phyloP scores from a whole-genome alignment of 192 early-diverging fungal genomes.

The Coemansia sp. region DNA sequence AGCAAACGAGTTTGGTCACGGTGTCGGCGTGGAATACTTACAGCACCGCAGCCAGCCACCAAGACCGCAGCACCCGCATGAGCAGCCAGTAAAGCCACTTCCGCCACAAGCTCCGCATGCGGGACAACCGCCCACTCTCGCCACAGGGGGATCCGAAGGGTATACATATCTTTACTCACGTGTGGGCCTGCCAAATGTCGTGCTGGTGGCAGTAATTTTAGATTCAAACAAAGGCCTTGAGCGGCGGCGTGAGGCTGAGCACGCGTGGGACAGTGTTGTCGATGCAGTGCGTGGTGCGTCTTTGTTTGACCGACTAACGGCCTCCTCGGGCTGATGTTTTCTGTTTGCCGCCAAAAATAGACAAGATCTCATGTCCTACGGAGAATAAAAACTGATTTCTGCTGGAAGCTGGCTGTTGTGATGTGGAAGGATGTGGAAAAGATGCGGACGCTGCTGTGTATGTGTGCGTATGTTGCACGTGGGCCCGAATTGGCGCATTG shows the following conservation, averaged over 20 bases:
- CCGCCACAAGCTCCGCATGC: slow-evolving; percentile 2
- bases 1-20: slow-evolving; percentile 12
- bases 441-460: background rate
- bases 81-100: slow-evolving; percentile 10
- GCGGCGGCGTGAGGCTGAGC: slow-evolving; percentile 45
- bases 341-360: background rate
- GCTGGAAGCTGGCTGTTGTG: background rate
- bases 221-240: slow-evolving; percentile 41
- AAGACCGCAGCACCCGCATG: slow-evolving; percentile 5
- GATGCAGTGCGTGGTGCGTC: slow-evolving; percentile 41
- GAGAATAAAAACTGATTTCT: background rate
- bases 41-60: slow-evolving; percentile 14
- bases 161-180: slow-evolving; percentile 53
- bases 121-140: slow-evolving; percentile 1
- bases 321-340: slow-evolving; percentile 13
- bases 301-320: slow-evolving; percentile 36
- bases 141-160: slow-evolving; percentile 27
- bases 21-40: slow-evolving; percentile 8
- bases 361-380: slow-evolving; percentile 6
- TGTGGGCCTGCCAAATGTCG: slow-evolving; percentile 37
- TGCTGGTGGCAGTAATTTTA: slow-evolving; percentile 38
- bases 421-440: slow-evolving; percentile 14
- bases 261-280: slow-evolving; percentile 46
- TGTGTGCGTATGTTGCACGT: background rate
- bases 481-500: slow-evolving; percentile 15